phyloP scores from a whole-genome alignment of 257 asterid genomes.

The Lycium ferocissimum region DNA sequence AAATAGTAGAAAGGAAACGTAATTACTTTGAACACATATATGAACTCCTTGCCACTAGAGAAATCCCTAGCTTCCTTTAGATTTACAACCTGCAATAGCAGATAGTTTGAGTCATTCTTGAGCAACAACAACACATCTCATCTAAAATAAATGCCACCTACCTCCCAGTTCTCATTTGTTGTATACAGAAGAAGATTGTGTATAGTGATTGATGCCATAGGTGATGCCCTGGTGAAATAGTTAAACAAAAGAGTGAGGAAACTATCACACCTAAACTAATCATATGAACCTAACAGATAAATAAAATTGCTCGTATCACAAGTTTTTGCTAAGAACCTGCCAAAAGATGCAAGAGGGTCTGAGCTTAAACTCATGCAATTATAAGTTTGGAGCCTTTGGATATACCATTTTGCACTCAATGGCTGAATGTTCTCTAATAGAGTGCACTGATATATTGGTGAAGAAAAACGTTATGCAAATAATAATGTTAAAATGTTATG shows the following conservation, averaged over 20 bases:
- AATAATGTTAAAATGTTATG: neutral
- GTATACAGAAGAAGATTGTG: slow-evolving; percentile 90
- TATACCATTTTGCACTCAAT: neutral
- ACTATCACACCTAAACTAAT: neutral
- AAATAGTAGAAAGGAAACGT: slow-evolving; percentile 26
- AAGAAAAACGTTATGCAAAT: neutral
- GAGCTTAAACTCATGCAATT: slow-evolving; percentile 5
- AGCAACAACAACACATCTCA: slow-evolving; percentile 32
- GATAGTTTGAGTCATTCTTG: slow-evolving; percentile 36
- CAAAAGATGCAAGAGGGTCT: slow-evolving; percentile 20
- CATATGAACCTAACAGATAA: slow-evolving; percentile 11
- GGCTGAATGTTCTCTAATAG: neutral
- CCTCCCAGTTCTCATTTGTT: slow-evolving; percentile 96
- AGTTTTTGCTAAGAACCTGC: slow-evolving; percentile 11
- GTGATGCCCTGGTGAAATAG: slow-evolving; percentile 84
- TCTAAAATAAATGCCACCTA: slow-evolving; percentile 41
- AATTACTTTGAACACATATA: slow-evolving; percentile 91
- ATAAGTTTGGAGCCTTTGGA: neutral
- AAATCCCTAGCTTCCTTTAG: slow-evolving; percentile 97
- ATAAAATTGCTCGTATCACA: slow-evolving; percentile 28
- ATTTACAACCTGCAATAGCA: slow-evolving; percentile 77
- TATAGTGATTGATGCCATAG: slow-evolving; percentile 96
- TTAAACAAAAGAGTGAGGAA: slow-evolving; percentile 34
- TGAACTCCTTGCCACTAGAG: slow-evolving; percentile 87
- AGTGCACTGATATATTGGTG: neutral